A percentile compares a stretch with the other conserved stretches of the same genome.
These are phyloP conservation scores for Eruca vesicaria DNA, from an alignment of 441 rosid genomes.

Conservation along the genomic window DNA sequence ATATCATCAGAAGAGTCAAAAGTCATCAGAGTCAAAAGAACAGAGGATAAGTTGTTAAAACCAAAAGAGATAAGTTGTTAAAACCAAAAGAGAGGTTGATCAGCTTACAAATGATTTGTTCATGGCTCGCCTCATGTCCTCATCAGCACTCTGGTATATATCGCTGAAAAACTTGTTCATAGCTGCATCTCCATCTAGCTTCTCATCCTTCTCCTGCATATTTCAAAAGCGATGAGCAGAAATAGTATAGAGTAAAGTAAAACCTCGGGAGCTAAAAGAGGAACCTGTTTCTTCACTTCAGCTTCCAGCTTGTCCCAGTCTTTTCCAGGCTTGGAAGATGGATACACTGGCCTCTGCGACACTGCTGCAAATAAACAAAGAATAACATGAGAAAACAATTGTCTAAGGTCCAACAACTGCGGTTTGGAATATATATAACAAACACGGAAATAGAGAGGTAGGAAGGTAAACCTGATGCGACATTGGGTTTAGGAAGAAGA, in stretches of 20 bases:
- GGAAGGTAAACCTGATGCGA: constrained; percentile 38
- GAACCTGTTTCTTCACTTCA: constrained; percentile 51
- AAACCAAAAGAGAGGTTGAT: not conserved
- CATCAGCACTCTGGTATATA: constrained; percentile 48
- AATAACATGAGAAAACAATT: not conserved
- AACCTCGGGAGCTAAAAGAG: not conserved
- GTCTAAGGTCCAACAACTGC: not conserved
- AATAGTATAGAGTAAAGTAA: not conserved
- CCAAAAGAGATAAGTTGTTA: not conserved
- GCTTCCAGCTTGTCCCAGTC: constrained; percentile 19
- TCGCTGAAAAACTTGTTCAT: constrained; percentile 55
- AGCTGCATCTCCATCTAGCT: constrained; percentile 59
- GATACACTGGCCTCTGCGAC: not conserved
- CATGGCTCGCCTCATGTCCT: constrained; percentile 58
- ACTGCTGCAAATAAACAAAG: constrained; percentile 28
- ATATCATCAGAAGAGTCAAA: not conserved
- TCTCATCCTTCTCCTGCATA: constrained; percentile 55
- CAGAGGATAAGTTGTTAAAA: not conserved
- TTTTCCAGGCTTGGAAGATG: not conserved
- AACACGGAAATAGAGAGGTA: not conserved
- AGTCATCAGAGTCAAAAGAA: not conserved
- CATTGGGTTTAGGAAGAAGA: constrained; percentile 40
- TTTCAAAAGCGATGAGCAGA: not conserved
- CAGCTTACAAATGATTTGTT: constrained; percentile 54
- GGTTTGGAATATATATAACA: not conserved